A percentile compares a stretch with the other conserved stretches of the same genome.
phyloP scores from a whole-genome alignment of 306 rosid genomes.

The Ochetophila trinervis region DNA sequence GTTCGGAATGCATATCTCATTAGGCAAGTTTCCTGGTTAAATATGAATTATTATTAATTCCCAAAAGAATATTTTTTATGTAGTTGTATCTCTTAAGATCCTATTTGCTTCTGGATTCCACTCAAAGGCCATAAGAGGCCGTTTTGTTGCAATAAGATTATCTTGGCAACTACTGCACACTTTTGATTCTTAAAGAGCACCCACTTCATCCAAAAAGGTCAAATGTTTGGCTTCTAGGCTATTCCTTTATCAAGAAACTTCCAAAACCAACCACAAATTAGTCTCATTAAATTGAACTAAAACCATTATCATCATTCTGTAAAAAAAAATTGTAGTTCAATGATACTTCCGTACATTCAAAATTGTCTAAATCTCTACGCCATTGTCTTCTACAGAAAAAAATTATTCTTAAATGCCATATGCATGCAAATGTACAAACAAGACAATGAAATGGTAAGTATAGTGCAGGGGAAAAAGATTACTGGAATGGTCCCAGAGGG shows the following conservation, averaged over 20 bases:
- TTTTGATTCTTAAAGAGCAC: neutral
- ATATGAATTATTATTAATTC: neutral
- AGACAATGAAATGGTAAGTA: conserved; percentile 17
- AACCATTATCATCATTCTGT: neutral
- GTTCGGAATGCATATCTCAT: neutral
- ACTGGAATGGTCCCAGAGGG: conserved; percentile 96
- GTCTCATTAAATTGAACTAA: neutral
- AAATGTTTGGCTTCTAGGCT: neutral
- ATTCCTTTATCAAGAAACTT: neutral
- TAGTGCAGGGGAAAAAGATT: conserved; percentile 39
- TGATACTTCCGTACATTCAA: neutral
- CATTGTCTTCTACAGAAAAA: neutral
- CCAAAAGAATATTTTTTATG: neutral
- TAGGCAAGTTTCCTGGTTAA: neutral
- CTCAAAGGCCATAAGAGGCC: neutral
- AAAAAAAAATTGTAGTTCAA: neutral
- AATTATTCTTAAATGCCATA: neutral
- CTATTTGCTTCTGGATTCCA: neutral
- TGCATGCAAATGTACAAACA: conserved; percentile 3
- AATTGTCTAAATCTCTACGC: neutral
- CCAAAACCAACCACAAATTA: neutral
- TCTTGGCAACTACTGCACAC: neutral
- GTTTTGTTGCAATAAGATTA: neutral
- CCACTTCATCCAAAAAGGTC: neutral
- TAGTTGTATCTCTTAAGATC: neutral